phyloP scores from a whole-genome alignment of 495 filamentous ascomycete genomes.

The Jackrogersella minutella region DNA sequence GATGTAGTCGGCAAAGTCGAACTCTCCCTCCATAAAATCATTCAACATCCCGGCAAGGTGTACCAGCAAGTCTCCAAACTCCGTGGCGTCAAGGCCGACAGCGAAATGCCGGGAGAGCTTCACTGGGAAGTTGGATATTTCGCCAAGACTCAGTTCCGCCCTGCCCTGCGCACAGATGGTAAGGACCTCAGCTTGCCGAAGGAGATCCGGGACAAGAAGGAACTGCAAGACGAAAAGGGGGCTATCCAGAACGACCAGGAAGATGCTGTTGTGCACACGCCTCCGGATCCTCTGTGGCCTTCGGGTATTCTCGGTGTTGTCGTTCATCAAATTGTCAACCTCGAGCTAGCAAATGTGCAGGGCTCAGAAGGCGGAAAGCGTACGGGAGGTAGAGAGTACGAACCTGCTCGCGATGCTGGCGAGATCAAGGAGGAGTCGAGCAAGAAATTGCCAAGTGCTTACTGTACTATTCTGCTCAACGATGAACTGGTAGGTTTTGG shows the following conservation, averaged over 20 bases:
- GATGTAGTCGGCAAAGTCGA: constrained; percentile 96
- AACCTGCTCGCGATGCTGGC: constrained; percentile 87
- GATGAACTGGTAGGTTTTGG: constrained; percentile 73
- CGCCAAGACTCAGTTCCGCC: constrained; percentile 82
- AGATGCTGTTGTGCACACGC: constrained; percentile 86
- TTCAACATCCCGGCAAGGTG: constrained; percentile 91
- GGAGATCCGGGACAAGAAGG: constrained; percentile 72
- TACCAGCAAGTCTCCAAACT: constrained; percentile 90
- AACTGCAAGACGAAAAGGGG: constrained; percentile 90
- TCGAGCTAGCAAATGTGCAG: constrained; percentile 84
- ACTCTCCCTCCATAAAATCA: constrained; percentile 90
- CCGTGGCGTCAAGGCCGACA: constrained; percentile 79
- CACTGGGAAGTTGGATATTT: constrained; percentile 98
- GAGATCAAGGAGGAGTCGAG: constrained; percentile 83
- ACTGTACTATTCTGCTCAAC: constrained; percentile 90
- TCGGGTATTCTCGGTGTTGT: constrained; percentile 84
- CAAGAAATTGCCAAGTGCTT: constrained; percentile 80
- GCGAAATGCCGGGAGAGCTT: constrained; percentile 89
- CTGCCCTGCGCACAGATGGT: constrained; percentile 84
- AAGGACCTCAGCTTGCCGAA: constrained; percentile 79
- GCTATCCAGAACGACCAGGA: constrained; percentile 76
- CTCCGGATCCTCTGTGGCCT: constrained; percentile 93
- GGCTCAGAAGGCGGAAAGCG: constrained; percentile 70
- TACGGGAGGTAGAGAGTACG: constrained; percentile 79
- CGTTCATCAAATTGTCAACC: constrained; percentile 93